phyloP scores from a whole-genome alignment of 176 grass and related monocot species.

The Eremochloa ophiuroides region DNA sequence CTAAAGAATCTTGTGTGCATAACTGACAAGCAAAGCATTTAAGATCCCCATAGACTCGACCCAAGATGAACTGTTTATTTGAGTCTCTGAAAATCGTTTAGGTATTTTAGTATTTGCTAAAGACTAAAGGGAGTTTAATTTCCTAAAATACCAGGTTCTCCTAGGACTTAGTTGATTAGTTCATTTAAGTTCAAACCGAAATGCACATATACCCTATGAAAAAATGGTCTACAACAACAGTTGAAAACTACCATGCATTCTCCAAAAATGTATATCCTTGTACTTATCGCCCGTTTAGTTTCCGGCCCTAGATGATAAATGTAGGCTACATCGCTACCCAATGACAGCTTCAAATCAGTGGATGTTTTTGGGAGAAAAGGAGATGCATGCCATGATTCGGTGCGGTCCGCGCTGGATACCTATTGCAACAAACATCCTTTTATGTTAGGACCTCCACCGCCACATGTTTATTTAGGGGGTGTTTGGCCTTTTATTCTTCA shows the following conservation, averaged over 20 bases:
- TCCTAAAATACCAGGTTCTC: not conserved
- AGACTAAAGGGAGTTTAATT: not conserved
- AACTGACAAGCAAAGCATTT: constrained; percentile 34
- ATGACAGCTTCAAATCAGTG: not conserved
- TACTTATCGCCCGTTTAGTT: not conserved
- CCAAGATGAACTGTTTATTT: not conserved
- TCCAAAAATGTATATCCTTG: not conserved
- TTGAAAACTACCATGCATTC: not conserved
- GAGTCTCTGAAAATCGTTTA: not conserved
- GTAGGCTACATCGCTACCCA: not conserved
- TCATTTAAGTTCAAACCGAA: not conserved
- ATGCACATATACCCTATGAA: not conserved
- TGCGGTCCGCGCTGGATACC: constrained; percentile 44
- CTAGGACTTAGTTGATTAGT: not conserved
- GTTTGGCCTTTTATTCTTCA: too few relatives aligned
- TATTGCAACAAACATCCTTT: constrained; percentile 18
- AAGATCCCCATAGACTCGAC: not conserved
- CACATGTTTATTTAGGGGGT: constrained; percentile 24
- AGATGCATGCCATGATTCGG: too few relatives aligned
- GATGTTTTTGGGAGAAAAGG: not conserved
- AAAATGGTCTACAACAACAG: not conserved
- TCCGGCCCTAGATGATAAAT: too few relatives aligned
- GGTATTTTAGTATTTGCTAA: too few relatives aligned
- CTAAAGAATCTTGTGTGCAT: not conserved
- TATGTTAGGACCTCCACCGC: constrained; percentile 10